These are phyloP conservation scores for Trypanosoma scelopori DNA, from an alignment of 208 protist species.

Conservation along the genomic window DNA sequence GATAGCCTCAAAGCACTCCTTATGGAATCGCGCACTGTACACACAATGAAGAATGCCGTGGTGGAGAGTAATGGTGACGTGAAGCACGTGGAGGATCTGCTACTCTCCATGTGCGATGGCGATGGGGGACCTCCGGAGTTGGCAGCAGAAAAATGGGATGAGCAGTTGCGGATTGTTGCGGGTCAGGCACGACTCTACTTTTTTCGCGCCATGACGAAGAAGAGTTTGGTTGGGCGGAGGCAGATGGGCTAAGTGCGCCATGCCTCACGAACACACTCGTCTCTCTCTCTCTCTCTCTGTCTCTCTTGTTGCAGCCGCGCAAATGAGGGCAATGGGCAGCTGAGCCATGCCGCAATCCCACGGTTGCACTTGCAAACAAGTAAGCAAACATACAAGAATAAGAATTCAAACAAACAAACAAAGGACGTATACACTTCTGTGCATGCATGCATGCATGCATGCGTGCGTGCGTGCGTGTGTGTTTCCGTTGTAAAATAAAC, in stretches of 20 bases:
- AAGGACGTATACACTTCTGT: too few relatives aligned
- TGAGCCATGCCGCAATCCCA: too few relatives aligned
- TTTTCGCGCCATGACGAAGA: constrained; percentile 82
- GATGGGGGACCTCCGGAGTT: background rate
- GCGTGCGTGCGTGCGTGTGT: too few relatives aligned
- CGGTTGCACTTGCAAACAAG: too few relatives aligned
- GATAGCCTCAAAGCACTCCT: constrained; percentile 45
- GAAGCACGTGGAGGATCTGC: constrained; percentile 11
- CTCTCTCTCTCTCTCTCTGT: too few relatives aligned
- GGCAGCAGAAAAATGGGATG: background rate
- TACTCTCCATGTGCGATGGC: constrained; percentile 2
- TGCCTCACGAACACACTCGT: background rate
- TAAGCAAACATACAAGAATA: too few relatives aligned
- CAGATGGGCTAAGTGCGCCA: background rate
- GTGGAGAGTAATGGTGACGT: background rate
- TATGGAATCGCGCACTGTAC: background rate
- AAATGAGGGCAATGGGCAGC: background rate
- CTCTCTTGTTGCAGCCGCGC: too few relatives aligned
- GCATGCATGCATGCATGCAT: background rate
- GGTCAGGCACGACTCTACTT: constrained; percentile 56
- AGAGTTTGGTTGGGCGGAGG: constrained; percentile 23
- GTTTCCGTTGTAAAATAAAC: background rate
- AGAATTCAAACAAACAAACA: background rate
- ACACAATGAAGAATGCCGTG: background rate
- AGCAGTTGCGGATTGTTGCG: constrained; percentile 31